A percentile compares a stretch with the other conserved stretches of the same genome.
phyloP scores from a whole-genome alignment of 345 rosid species.

The thale cress (Arabidopsis thaliana) region DNA sequence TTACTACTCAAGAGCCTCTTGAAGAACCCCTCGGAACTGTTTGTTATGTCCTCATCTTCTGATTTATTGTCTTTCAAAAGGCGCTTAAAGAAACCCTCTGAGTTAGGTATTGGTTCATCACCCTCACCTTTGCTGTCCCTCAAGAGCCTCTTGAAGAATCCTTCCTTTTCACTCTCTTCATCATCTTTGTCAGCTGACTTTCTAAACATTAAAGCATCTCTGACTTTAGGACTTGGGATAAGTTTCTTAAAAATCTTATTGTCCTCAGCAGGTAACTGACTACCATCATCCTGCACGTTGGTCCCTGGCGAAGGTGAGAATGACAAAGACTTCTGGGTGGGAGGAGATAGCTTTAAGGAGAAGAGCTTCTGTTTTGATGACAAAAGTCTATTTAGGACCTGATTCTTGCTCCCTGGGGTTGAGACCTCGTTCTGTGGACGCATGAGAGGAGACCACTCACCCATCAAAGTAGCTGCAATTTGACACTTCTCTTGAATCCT shows the following conservation, averaged over 20 bases:
- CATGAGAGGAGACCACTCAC: slow-evolving; percentile 89
- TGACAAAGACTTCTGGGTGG: slow-evolving; percentile 67
- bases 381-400: slow-evolving; percentile 75
- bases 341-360: slow-evolving; percentile 83
- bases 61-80: slow-evolving; percentile 71
- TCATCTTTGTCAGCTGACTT: slow-evolving; percentile 93
- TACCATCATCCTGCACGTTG: slow-evolving; percentile 67
- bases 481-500: slow-evolving; percentile 99
- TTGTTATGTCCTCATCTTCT: slow-evolving; percentile 69
- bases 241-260: slow-evolving; percentile 87
- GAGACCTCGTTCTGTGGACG: slow-evolving; percentile 58
- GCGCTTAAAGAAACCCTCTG: slow-evolving; percentile 82
- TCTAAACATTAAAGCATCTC: slow-evolving; percentile 94
- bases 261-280: slow-evolving; percentile 72
- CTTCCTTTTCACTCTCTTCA: slow-evolving; percentile 89
- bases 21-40: slow-evolving; percentile 78
- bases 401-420: slow-evolving; percentile 89
- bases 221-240: slow-evolving; percentile 89
- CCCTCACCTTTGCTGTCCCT: slow-evolving; percentile 80
- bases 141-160: slow-evolving; percentile 92
- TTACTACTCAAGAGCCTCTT: slow-evolving; percentile 68
- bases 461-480: slow-evolving; percentile 94
- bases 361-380: slow-evolving; percentile 90
- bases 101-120: slow-evolving; percentile 72
- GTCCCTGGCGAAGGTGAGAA: slow-evolving; percentile 70